Conservation (phyloP, 768 basidiomycete genomes). For the Scleroderma bovista region DNA sequence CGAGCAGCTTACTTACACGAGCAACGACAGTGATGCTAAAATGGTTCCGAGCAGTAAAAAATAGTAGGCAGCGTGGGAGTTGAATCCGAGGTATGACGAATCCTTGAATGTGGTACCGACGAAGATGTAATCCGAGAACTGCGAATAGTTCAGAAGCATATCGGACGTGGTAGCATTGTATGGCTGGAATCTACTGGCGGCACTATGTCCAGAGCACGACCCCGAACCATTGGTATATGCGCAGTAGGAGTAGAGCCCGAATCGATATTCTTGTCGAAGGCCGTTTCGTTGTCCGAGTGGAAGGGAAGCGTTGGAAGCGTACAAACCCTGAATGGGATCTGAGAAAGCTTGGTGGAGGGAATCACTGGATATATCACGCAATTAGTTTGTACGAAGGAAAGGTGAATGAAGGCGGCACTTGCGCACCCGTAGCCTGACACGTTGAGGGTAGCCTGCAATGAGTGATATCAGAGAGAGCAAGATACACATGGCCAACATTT, state of each 20-base stretch:
- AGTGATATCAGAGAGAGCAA: not conserved
- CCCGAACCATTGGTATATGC: conserved; percentile 62
- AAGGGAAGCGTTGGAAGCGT: conserved; percentile 58
- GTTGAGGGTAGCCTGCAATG: conserved; percentile 57
- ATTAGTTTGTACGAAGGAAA: not conserved
- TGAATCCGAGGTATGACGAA: conserved; percentile 54
- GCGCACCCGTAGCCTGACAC: conserved; percentile 66
- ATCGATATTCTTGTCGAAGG: conserved; percentile 66
- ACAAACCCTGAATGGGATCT: conserved; percentile 59
- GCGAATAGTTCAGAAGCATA: conserved; percentile 60
- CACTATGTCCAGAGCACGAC: conserved; percentile 56
- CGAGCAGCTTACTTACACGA: conserved; percentile 47
- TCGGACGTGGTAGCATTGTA: conserved; percentile 59
- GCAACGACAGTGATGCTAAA: conserved; percentile 54
- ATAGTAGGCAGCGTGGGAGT: conserved; percentile 69
- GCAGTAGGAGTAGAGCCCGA: conserved; percentile 80
- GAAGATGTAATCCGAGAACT: conserved; percentile 50
- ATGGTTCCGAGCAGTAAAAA: conserved; percentile 70
- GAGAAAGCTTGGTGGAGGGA: conserved; percentile 44
- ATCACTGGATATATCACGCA: conserved; percentile 31
- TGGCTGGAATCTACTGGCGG: conserved; percentile 59
- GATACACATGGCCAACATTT: not conserved
- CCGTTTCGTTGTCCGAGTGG: conserved; percentile 55
- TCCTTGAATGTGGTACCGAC: conserved; percentile 49
- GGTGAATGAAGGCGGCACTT: not conserved